A percentile compares a stretch with the other conserved stretches of the same genome.
Conservation (phyloP, 2,329 filamentous ascomycete species). For the Ascochyta clinopodiicola region DNA sequence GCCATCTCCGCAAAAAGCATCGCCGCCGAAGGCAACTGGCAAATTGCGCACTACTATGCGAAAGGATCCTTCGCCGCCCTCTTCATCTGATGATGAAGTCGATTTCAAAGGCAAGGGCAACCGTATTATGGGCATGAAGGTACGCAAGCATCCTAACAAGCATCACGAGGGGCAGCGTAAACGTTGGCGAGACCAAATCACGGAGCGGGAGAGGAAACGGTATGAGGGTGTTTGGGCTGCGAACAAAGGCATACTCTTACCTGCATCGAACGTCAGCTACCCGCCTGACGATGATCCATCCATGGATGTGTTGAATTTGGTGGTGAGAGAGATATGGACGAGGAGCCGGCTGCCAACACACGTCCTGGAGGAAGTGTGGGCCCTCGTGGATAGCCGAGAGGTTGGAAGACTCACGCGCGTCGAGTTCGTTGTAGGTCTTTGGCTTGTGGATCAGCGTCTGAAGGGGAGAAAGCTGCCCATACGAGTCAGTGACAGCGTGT, state of each 20-base stretch:
- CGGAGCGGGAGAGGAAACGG: constrained; percentile 73
- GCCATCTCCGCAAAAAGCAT: constrained; percentile 44
- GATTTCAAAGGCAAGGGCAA: constrained; percentile 62
- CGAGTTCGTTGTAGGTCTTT: constrained; percentile 84
- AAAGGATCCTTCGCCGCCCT: constrained; percentile 52
- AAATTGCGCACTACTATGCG: constrained; percentile 72
- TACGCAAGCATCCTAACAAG: constrained; percentile 66
- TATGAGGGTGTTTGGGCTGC: constrained; percentile 88
- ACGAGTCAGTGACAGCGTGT: constrained; percentile 75
- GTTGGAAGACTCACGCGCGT: constrained; percentile 66
- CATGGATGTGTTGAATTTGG: constrained; percentile 68
- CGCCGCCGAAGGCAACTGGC: constrained; percentile 51
- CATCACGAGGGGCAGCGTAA: constrained; percentile 78
- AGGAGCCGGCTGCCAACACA: constrained; percentile 71
- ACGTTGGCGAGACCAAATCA: constrained; percentile 78
- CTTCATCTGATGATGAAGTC: constrained; percentile 62
- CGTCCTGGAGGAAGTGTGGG: constrained; percentile 78
- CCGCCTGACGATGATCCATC: constrained; percentile 34
- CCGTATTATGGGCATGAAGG: constrained; percentile 57
- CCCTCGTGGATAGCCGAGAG: constrained; percentile 68
- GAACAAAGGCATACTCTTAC: constrained; percentile 66
- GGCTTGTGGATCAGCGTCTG: constrained; percentile 82
- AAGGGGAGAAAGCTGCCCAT: constrained; percentile 78
- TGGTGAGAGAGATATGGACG: constrained; percentile 77
- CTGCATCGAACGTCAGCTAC: constrained; percentile 14